Base-by-base conservation (phyloP, 495 filamentous ascomycete species). In the Polyplosphaeria fusca region DNA sequence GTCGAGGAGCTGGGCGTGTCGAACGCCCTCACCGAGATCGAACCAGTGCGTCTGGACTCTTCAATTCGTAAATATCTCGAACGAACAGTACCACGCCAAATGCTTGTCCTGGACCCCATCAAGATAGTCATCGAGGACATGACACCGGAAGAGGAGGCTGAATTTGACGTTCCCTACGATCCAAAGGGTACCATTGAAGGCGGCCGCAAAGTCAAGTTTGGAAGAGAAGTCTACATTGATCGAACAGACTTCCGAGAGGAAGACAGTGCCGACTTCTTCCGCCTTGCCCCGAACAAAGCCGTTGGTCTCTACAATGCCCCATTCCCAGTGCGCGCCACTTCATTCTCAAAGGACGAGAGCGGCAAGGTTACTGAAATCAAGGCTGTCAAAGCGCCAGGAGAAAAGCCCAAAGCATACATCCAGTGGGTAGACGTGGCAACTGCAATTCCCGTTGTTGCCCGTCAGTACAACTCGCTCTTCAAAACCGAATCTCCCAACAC, bases 181-280 rank as follows among this genome's bases (percentile, higher is more conserved):
- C 80, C 84, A 3, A 93, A 90, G 70, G 83, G 88, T 53, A 75
- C 83, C 2, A 75, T 76, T 18, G 63, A 61, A 18, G 67, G 70
- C 43, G 60, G 70, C 65, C 75, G 78, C 63, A 78, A 74, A 59
- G 73, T 95, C 58, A 87, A 87, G 27, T 85, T 95, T 68, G 90
- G 88, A n/a, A 84, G 84, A 69, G 87, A 76, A 7, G 79, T 96
- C 14, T 96, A 93, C 74, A 96, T 98, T 45, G 93, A 98, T 67
- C 85, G 89, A 42, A 84, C 79, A 30, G 93, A 98, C 69, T 98
- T 96, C 77, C 82, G 93, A 28, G 87, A 94, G 52, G 67, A 66
- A 52, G 89, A 92, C 69, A 82, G 79, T 63, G 81, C 85, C 42
- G 87, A 94, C 55, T 96, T 89, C 76, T 96, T 95, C 83, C 90